Conservation (phyloP, 225 moss, liverwort and hornwort species). For the Polytrichum formosum region DNA sequence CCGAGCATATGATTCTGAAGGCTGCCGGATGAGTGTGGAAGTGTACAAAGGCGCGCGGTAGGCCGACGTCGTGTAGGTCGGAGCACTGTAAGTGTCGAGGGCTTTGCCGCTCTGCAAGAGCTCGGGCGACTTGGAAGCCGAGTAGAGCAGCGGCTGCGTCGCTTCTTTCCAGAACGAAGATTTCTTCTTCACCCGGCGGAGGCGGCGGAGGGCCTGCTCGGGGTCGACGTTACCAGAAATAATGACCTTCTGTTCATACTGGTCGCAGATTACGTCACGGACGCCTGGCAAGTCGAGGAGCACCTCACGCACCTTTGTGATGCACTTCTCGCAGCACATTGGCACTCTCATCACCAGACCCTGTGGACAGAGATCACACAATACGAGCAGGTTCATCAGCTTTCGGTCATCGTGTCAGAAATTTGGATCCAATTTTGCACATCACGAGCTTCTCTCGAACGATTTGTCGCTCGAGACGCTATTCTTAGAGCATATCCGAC, state of each 20-base stretch:
- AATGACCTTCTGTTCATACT: constrained; percentile 29
- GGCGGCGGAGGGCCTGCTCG: constrained; percentile 31
- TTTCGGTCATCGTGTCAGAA: background rate
- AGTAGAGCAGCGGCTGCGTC: constrained; percentile 36
- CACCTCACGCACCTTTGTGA: constrained; percentile 30
- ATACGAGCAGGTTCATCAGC: background rate
- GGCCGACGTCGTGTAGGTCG: constrained; percentile 22
- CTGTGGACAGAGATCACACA: background rate
- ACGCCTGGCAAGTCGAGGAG: constrained; percentile 27
- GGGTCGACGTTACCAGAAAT: constrained; percentile 41
- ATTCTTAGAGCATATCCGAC: background rate
- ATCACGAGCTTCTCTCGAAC: background rate
- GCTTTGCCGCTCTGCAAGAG: background rate
- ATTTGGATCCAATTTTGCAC: background rate
- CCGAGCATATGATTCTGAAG: background rate
- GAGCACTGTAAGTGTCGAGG: constrained; percentile 18
- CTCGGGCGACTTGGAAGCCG: constrained; percentile 6
- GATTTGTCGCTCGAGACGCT: background rate
- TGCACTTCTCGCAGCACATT: constrained; percentile 60
- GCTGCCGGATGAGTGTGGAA: background rate
- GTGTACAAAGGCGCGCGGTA: constrained; percentile 10
- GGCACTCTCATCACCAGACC: constrained; percentile 36
- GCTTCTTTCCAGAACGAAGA: constrained; percentile 35
- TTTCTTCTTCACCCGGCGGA: constrained; percentile 39
- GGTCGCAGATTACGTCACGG: constrained; percentile 25